Evolutionary conservation across 2,329 filamentous ascomycete species (phyloP).

Genomic region (Fusarium gaditjirri): DNA sequence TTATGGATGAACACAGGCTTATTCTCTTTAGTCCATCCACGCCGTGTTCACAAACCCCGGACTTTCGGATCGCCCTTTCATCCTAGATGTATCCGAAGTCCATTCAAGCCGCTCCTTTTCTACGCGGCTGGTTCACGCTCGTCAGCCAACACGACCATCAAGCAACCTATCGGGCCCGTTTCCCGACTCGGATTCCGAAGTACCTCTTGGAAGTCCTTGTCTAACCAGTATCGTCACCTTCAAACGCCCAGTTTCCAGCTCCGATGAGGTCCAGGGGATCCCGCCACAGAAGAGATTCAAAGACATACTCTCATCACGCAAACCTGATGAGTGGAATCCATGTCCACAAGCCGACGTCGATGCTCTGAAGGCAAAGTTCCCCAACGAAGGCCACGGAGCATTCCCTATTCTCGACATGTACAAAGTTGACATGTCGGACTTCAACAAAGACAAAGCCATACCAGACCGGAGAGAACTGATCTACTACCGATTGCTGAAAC

Average conservation of each 20-base stretch:
- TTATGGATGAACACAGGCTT: not conserved
- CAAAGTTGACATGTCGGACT: conserved; percentile 63
- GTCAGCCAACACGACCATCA: conserved; percentile 58
- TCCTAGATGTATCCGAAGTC: conserved; percentile 61
- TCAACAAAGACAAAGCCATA: conserved; percentile 55
- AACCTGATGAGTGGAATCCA: conserved; percentile 56
- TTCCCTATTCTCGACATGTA: conserved; percentile 65
- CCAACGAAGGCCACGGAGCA: conserved; percentile 51
- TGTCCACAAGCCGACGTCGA: conserved; percentile 60
- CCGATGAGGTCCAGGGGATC: conserved; percentile 52
- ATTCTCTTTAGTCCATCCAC: conserved; percentile 60
- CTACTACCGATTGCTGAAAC: conserved; percentile 59
- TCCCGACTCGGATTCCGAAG: conserved; percentile 52
- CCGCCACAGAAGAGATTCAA: conserved; percentile 57
- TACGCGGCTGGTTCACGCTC: conserved; percentile 60
- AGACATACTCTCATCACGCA: conserved; percentile 51
- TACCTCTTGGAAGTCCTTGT: conserved; percentile 55
- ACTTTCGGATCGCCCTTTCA: conserved; percentile 60
- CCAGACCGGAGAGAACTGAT: conserved; percentile 61
- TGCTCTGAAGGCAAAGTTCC: conserved; percentile 50
- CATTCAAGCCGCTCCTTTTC: conserved; percentile 59
- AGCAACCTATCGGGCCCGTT: conserved; percentile 51
- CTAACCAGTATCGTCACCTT: conserved; percentile 66
- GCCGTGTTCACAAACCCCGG: conserved; percentile 65
- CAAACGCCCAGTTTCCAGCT: conserved; percentile 54